Conservation (phyloP, 768 basidiomycete species). For the Melanogaster broomeanus region DNA sequence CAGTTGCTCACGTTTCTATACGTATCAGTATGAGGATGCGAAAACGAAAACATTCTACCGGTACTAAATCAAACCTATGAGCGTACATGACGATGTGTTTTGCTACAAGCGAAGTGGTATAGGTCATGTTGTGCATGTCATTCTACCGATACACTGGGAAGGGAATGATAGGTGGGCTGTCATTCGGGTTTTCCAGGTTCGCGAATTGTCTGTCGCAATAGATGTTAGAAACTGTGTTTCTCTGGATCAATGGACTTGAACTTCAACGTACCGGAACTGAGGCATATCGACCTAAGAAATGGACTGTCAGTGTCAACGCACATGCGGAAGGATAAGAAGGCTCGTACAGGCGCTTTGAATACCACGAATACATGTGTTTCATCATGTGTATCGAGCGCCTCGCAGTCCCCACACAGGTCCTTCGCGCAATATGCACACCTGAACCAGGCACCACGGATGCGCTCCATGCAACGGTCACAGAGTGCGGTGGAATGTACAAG, state of each 20-base stretch:
- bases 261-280: slow-evolving; percentile 57
- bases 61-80: slow-evolving; percentile 3
- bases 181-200: slow-evolving; percentile 56
- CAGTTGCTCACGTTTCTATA: background rate
- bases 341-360: slow-evolving; percentile 77
- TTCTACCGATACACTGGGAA: slow-evolving; percentile 58
- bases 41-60: slow-evolving; percentile 1
- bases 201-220: slow-evolving; percentile 45
- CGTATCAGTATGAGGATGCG: background rate
- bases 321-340: background rate
- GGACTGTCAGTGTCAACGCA: slow-evolving; percentile 4
- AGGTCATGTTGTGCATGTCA: background rate
- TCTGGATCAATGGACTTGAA: background rate
- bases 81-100: background rate
- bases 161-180: slow-evolving; percentile 58
- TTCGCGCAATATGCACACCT: slow-evolving; percentile 85
- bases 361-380: slow-evolving; percentile 82
- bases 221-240: slow-evolving; percentile 8
- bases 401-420: slow-evolving; percentile 87
- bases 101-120: slow-evolving; percentile 3
- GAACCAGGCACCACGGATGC: slow-evolving; percentile 88
- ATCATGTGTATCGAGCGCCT: slow-evolving; percentile 80
- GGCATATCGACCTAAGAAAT: slow-evolving; percentile 67
- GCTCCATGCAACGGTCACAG: slow-evolving; percentile 85
- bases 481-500: slow-evolving; percentile 68